These are phyloP conservation scores for Termitomyces sp. DNA, from an alignment of 768 basidiomycete species.

Conservation along the genomic window DNA sequence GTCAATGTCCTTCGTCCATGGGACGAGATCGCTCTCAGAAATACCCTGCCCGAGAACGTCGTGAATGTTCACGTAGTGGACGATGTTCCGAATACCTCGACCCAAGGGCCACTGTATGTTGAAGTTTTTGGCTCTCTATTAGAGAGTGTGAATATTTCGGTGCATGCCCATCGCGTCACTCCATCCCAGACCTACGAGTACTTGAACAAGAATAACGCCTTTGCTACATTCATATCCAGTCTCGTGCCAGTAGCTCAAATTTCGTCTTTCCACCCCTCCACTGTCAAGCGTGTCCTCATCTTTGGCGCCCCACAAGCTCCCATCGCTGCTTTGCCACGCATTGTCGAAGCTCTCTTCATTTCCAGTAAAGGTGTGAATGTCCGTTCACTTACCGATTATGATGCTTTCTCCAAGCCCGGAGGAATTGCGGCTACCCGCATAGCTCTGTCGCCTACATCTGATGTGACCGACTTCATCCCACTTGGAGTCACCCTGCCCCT, in stretches of 20 bases:
- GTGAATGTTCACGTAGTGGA: constrained; percentile 70
- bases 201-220: constrained; percentile 37
- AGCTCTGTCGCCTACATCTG: constrained; percentile 51
- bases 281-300: constrained; percentile 60
- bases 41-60: constrained; percentile 55
- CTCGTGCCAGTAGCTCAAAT: constrained; percentile 26
- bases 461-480: constrained; percentile 39
- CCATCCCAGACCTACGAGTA: constrained; percentile 55
- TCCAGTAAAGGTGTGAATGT: constrained; percentile 47
- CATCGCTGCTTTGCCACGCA: constrained; percentile 49
- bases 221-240: constrained; percentile 38
- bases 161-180: constrained; percentile 57
- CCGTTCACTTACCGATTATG: constrained; percentile 66
- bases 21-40: constrained; percentile 62
- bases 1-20: constrained; percentile 86
- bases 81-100: constrained; percentile 62
- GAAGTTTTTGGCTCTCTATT: constrained; percentile 67
- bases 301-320: constrained; percentile 59
- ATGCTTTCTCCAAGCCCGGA: constrained; percentile 70
- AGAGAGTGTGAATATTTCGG: constrained; percentile 29
- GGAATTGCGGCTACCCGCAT: constrained; percentile 70
- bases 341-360: constrained; percentile 59
- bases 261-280: constrained; percentile 44
- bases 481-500: constrained; percentile 58
- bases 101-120: constrained; percentile 65